A percentile compares a stretch with the other conserved stretches of the same genome.
phyloP scores from a whole-genome alignment of 805 yeast genomes.

The Komagataella populi region DNA sequence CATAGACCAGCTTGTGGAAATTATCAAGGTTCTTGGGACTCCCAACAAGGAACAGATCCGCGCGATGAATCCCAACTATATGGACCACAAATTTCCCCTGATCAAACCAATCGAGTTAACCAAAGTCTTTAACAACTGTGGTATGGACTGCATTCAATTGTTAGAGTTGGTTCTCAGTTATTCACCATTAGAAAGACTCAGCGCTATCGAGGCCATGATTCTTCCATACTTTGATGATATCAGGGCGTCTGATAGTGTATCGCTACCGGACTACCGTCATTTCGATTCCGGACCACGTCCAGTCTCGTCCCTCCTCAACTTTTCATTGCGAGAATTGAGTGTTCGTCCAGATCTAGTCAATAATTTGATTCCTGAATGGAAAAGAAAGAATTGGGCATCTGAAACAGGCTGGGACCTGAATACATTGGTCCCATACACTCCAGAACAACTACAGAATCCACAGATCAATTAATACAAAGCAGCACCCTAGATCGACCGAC shows the following conservation, averaged over 20 bases:
- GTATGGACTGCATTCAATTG: conserved; percentile 39
- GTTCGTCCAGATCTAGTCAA: conserved; percentile 25
- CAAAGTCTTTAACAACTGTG: conserved; percentile 49
- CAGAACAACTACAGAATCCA: conserved; percentile 20
- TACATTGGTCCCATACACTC: conserved; percentile 25
- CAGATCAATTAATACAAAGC: conserved; percentile 6
- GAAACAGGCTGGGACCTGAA: conserved; percentile 15
- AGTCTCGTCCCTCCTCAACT: conserved; percentile 38
- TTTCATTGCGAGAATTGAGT: conserved; percentile 35
- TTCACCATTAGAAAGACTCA: conserved; percentile 52
- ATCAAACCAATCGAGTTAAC: conserved; percentile 66
- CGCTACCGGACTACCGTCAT: conserved; percentile 21
- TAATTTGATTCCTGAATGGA: conserved; percentile 29
- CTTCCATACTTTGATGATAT: conserved; percentile 45
- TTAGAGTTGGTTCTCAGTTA: conserved; percentile 47
- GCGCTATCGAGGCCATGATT: conserved; percentile 39
- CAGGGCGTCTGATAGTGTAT: conserved; percentile 14
- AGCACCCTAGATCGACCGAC: neutral
- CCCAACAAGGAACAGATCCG: conserved; percentile 86
- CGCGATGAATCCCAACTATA: conserved; percentile 92
- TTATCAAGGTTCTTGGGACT: conserved; percentile 90
- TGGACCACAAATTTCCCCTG: conserved; percentile 90
- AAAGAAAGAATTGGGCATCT: conserved; percentile 3
- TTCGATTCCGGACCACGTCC: conserved; percentile 23
- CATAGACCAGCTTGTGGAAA: conserved; percentile 93